Base-by-base conservation (phyloP, 2,329 filamentous ascomycete species). In the Trichoderma endophyticum region DNA sequence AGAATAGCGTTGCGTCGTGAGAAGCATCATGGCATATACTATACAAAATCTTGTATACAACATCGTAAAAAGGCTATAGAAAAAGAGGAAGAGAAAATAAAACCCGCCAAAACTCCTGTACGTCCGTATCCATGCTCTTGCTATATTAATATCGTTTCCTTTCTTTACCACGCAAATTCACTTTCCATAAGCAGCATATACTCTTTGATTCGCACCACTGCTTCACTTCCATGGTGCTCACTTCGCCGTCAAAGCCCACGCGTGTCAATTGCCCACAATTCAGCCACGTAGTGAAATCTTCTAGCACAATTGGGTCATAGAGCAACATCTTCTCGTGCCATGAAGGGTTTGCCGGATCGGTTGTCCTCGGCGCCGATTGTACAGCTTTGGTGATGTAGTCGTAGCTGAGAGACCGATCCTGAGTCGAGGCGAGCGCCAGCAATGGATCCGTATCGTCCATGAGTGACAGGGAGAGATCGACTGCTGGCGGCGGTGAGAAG, bases 241-340 rank as follows among this genome's bases (percentile, higher is more conserved):
- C 87, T 78, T 93, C 90, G 9, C 86, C 86, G 75, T 93, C 91
- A 76, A 88, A 92, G 0, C 89, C 89, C 0, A 89, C 86, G 4
- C 84, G 83, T 14, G 85, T 86, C 59, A 95, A 81, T 28, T 89
- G 88, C 14, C 91, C 91, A 4, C 86, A 86, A 76, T 97, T 98
- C 18, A 98, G 82, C 92, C 94, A 98, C 0, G 84, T 82, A 0
- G 95, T 88, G 15, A 99, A 84, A 75, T 98, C 94, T 81, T 98
- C 95, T 0, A 98, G 82, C 1, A 96, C 86, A 57, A 99, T 92
- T 0, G 95, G 94, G 77, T 98, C 95, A 79, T 97, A 98, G 79
- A 98, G 89, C 6, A 98, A 84, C 61, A 99, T 98, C 82, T 94
- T 97, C 81, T 98, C 94, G 76, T 97, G 87, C 93, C 95, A 98